phyloP scores from a whole-genome alignment of 139 green algal genomes.

The Volvox africanus region DNA sequence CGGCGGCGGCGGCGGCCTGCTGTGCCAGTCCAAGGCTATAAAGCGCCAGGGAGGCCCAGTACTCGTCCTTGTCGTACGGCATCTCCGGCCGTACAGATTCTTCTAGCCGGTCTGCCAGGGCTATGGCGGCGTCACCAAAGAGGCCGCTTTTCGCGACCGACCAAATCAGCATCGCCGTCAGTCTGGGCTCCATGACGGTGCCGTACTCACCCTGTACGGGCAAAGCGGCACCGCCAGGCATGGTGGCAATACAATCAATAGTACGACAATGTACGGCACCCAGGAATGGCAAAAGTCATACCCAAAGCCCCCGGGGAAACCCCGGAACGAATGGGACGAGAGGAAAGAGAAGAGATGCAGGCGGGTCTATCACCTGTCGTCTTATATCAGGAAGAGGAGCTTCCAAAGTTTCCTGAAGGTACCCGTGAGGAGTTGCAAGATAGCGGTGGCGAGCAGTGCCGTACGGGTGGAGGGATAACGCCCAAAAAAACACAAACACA shows the following conservation, averaged over 20 bases:
- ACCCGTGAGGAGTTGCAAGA: no score
- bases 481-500: no score
- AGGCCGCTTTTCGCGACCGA: background rate
- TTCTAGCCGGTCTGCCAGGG: background rate
- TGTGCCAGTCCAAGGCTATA: background rate
- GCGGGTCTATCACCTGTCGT: no score
- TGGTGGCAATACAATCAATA: no score
- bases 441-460: no score
- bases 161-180: background rate
- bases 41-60: background rate
- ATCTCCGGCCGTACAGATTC: background rate
- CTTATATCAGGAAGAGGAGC: no score
- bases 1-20: background rate
- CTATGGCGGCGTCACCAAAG: background rate
- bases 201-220: constrained; percentile 5
- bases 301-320: background rate
- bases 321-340: no score
- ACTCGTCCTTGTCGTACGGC: background rate
- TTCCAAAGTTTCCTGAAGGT: no score
- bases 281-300: no score
- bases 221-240: background rate
- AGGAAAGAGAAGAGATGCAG: no score
- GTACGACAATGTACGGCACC: background rate
- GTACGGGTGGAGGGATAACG: no score
- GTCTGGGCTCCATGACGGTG: background rate